These are phyloP conservation scores for Thalassiosira mediterranea DNA, from an alignment of 352 stramenopile species.

Conservation along the genomic window DNA sequence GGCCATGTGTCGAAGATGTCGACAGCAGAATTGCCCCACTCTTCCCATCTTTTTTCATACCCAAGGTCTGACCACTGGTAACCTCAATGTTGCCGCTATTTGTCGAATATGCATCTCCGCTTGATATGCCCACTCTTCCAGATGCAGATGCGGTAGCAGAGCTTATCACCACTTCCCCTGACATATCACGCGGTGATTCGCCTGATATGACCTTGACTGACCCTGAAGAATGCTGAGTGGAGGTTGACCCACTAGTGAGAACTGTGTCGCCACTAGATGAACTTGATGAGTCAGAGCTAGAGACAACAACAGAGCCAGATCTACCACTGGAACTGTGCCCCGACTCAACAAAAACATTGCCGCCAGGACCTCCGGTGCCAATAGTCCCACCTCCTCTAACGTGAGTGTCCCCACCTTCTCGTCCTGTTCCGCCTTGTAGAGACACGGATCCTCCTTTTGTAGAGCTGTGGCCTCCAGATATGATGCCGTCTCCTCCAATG, in stretches of 20 bases:
- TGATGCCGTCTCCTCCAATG: slow-evolving; percentile 85
- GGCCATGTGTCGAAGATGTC: slow-evolving; percentile 21
- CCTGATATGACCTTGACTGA: slow-evolving; percentile 10
- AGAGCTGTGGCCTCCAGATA: slow-evolving; percentile 80
- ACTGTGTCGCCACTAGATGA: slow-evolving; percentile 1
- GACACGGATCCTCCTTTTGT: slow-evolving; percentile 28
- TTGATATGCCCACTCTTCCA: slow-evolving; percentile 2
- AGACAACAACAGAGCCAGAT: slow-evolving; percentile 13
- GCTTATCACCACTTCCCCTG: neutral
- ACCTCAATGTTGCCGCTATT: slow-evolving; percentile 37
- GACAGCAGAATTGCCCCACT: slow-evolving; percentile 41
- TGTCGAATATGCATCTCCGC: slow-evolving; percentile 19
- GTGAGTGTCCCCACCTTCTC: slow-evolving; percentile 25
- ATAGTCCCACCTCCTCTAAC: slow-evolving; percentile 25
- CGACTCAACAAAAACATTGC: slow-evolving; percentile 29
- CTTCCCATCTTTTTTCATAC: neutral
- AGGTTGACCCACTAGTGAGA: slow-evolving; percentile 1
- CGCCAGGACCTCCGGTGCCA: slow-evolving; percentile 44
- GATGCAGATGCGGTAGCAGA: neutral
- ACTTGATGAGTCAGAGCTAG: slow-evolving; percentile 18
- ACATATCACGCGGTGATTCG: neutral
- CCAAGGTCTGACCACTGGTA: slow-evolving; percentile 1
- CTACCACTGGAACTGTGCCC: neutral
- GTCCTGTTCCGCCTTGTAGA: slow-evolving; percentile 18
- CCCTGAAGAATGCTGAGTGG: neutral